Base-by-base conservation (phyloP, 2,329 filamentous ascomycete species). In the Phaeosphaeria sp. region DNA sequence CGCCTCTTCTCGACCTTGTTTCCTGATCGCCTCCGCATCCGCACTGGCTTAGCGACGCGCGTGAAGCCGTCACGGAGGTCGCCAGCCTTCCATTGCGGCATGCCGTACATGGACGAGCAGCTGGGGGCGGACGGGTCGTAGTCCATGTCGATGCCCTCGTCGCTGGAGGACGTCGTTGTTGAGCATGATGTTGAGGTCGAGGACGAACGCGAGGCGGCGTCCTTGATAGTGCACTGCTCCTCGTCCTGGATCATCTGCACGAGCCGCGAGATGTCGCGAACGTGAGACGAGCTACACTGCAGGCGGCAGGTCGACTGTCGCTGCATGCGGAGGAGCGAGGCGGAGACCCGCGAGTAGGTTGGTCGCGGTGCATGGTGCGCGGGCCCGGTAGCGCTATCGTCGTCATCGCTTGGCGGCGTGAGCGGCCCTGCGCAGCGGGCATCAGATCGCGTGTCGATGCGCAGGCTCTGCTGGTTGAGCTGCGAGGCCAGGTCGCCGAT, bases 221-320 rank as follows among this genome's bases (percentile, higher is more conserved):
- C 60, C 64, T 55, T 69, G 57, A 76, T 51, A 54, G 53, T 68
- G 70, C 80, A 81, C 57, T 82, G 80, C 56, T 81, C 76, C 49
- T 75, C 71, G 2, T 77, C 64, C 51, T 80, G 71, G 74, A 82
- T 80, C 56, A 74, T 74, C 57, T 76, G 65, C 22, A 81, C 78
- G 17, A 82, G 72, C 24, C 70, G 67, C 13, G 77, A 74, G 45
- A 81, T 78, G 63, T 81, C 79, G 22, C 73, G 72, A 36, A 75
- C 66, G 57, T 80, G 77, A 4, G 75, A 67, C 2, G 73, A 54
- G 55, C 68, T 73, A 74, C 78, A 81, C 51, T 81, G 76, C 59
- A 79, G 62, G 47, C 77, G 73, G 30, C 74, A 74, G 64, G 74
- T 77, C 22, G 70, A 65, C 60, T 81, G 80, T 42, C 80, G 74